Evolutionary conservation across 495 filamentous ascomycete species (phyloP), one percentile per base, ranked within the genome.

Genomic region (Platismatia glauca): DNA sequence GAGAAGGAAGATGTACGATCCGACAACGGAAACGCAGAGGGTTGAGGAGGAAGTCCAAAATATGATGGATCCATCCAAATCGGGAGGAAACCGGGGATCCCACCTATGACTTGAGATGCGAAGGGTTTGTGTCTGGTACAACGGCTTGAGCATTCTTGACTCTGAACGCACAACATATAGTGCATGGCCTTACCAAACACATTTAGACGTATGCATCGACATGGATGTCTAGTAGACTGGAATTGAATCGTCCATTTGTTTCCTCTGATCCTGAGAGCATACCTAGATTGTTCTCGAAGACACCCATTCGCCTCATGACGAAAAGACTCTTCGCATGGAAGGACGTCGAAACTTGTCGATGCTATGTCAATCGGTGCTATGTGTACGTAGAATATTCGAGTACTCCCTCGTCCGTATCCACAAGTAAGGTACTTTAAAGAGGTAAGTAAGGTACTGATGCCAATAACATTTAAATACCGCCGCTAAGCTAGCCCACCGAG

Each of bases 1-100:
- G 79, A 85, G 86, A 76, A 73, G 82, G 60, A 83, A 81, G 68
- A 89, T 95, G 78, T 96, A 96, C 69, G 84, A 95, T 69, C 89
- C 91, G 72, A 74, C 87, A 75, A 68, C 80, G 64, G 69, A 89
- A 70, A 74, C 89, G 70, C 61, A 85, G 62, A 71, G 83, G 64
- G 62, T 83, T 63, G 72, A 89, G 71, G 63, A 77, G 41, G 80
- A 81, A 65, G 79, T 82, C 41, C 74, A 60, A n/a, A 61, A 55
- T 2, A 55, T 70, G 22, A 59, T 63, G n/a, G 57, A 63, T 27
- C 22, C 52, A 8, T 34, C 57, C 11, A 55, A 57, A 16, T 43
- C 24, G 27, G 50, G 50, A 31, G 65, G 11, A 1, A 35, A 20
- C 6, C 33, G 37, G n/a, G 59, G 46, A 24, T 57, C 62, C 13